These are phyloP conservation scores for Lindgomyces ingoldianus DNA, from an alignment of 495 filamentous ascomycete species.

Conservation along the genomic window DNA sequence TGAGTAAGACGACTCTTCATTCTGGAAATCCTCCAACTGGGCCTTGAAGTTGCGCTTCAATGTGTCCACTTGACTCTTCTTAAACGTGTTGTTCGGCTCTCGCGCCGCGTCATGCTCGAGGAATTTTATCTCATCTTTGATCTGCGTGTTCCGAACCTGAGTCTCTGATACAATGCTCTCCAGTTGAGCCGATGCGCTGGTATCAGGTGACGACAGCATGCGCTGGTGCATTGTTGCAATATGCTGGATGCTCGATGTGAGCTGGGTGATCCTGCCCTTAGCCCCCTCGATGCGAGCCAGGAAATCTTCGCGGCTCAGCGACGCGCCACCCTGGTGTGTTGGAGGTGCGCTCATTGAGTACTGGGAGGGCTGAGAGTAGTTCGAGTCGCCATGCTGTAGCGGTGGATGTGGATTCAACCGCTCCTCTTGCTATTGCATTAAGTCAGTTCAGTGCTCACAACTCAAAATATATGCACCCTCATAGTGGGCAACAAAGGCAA, in stretches of 20 bases:
- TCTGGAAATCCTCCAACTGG: constrained; percentile 62
- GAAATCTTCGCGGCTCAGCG: constrained; percentile 56
- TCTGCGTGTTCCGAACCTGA: constrained; percentile 63
- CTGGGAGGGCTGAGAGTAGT: constrained; percentile 41
- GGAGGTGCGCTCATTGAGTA: constrained; percentile 35
- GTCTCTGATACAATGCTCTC: constrained; percentile 65
- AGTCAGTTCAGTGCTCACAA: background rate
- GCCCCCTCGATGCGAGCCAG: constrained; percentile 59
- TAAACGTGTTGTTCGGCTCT: constrained; percentile 57
- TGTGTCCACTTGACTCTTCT: constrained; percentile 62
- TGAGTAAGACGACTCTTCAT: constrained; percentile 66
- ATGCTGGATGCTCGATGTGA: constrained; percentile 56
- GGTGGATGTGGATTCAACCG: constrained; percentile 38
- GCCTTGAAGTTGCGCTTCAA: constrained; percentile 66
- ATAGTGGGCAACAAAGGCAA: constrained; percentile 9
- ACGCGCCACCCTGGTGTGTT: constrained; percentile 23
- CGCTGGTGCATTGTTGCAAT: constrained; percentile 64
- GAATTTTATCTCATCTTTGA: constrained; percentile 67
- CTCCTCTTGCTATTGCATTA: constrained; percentile 35
- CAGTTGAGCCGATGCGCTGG: constrained; percentile 51
- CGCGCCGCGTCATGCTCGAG: constrained; percentile 64
- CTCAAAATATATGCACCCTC: constrained; percentile 22
- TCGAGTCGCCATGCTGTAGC: constrained; percentile 37
- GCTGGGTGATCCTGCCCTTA: constrained; percentile 58
- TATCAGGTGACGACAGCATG: constrained; percentile 57